Conservation (phyloP, 225 moss, liverwort and hornwort genomes). For the Pseudisothecium myosuroides region DNA sequence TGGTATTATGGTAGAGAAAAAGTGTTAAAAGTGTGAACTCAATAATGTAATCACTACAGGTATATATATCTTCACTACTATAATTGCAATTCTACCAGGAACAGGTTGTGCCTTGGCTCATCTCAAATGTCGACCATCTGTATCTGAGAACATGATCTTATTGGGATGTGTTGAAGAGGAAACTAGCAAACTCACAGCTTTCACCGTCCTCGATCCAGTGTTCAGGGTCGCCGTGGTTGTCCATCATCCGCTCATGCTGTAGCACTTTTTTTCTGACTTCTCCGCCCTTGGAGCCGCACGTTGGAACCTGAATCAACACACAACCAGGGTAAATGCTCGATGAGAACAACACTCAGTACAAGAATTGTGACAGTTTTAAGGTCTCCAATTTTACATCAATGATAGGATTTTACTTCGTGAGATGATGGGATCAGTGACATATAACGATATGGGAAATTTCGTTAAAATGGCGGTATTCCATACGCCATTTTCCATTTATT, state of each 20-base stretch:
- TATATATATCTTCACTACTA: not conserved
- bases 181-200: constrained; percentile 1
- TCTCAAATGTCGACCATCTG: not conserved
- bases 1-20: not conserved
- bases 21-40: not conserved
- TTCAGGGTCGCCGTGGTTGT: not conserved
- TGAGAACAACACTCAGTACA: not conserved
- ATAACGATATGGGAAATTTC: too few species aligned
- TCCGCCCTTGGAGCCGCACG: not conserved
- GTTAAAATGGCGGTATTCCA: too few species aligned
- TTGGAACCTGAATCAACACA: not conserved
- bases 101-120: not conserved
- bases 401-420: not conserved
- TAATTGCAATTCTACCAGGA: not conserved
- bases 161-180: not conserved
- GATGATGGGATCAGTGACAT: too few species aligned
- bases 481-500: too few species aligned
- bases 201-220: not conserved
- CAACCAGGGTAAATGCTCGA: not conserved
- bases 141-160: not conserved
- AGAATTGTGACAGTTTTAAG: not conserved
- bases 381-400: not conserved
- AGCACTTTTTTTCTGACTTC: not conserved
- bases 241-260: not conserved
- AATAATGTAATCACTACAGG: not conserved